A percentile compares a stretch with the other conserved stretches of the same genome.
Conservation (phyloP, 1,284 basidiomycete species). For the Fomitopsis betulina region DNA sequence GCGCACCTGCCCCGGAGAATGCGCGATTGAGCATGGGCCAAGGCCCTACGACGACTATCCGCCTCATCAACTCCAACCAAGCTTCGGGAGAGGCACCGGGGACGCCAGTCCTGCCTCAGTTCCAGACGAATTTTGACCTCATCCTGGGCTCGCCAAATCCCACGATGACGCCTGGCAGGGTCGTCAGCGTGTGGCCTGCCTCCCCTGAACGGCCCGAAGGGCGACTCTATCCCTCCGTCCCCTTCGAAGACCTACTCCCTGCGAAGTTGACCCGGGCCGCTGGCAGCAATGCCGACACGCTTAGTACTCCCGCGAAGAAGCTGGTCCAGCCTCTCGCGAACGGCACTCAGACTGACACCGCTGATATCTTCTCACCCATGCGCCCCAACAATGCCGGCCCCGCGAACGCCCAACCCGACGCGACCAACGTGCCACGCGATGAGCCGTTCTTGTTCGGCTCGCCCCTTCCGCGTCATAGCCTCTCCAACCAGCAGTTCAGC, state of each 20-base stretch:
- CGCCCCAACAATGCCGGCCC: slow-evolving; percentile 3
- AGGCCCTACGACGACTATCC: slow-evolving; percentile 47
- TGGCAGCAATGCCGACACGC: slow-evolving; percentile 26
- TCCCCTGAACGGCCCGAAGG: slow-evolving; percentile 26
- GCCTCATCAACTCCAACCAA: slow-evolving; percentile 45
- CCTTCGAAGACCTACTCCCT: slow-evolving; percentile 34
- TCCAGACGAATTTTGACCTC: slow-evolving; percentile 62
- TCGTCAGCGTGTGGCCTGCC: slow-evolving; percentile 40
- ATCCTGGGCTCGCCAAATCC: slow-evolving; percentile 49
- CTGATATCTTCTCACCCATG: slow-evolving; percentile 37
- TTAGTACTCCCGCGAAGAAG: slow-evolving; percentile 25
- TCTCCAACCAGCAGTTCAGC: slow-evolving; percentile 59
- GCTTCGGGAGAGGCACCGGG: slow-evolving; percentile 22
- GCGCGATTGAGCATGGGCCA: slow-evolving; percentile 51
- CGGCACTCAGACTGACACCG: slow-evolving; percentile 24
- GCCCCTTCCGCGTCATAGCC: slow-evolving; percentile 52
- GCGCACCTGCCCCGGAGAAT: slow-evolving; percentile 50
- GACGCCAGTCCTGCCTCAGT: slow-evolving; percentile 60
- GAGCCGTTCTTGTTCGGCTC: slow-evolving; percentile 71
- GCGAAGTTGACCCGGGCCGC: not conserved
- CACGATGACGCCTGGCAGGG: slow-evolving; percentile 15
- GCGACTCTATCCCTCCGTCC: slow-evolving; percentile 39
- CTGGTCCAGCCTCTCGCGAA: slow-evolving; percentile 20
- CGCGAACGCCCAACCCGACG: not conserved
- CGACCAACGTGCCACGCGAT: slow-evolving; percentile 22